Evolutionary conservation across 106 monocot genomes (phyloP), one percentile per base, ranked within the genome.

Genomic region (Dioscorea dumetorum): DNA sequence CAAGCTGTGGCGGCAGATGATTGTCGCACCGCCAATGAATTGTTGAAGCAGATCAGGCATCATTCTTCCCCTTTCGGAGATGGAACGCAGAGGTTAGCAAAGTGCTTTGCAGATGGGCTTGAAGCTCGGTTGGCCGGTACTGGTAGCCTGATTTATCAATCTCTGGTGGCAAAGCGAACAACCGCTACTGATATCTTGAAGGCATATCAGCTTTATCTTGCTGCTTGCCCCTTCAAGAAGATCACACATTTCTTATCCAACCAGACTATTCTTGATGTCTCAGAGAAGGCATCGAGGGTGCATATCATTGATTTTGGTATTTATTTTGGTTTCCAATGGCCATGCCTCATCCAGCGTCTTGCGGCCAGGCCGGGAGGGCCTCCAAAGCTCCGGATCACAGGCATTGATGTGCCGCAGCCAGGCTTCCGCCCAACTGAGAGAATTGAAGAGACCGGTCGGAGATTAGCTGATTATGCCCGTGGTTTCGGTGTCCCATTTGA

Each of bases 291-390:
- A 19, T 68, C 69, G 6, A 74, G 69, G 64, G 63, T 95, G 12
- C 94, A 95, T 53, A 88, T 95, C 17, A 67, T 95, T 51, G 90
- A 95, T 74, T 90, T 91, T 58, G 90, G 94, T 8, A 88, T 91
- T 49, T 77, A 75, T 63, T 91, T 79, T 67, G 94, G 94, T 12
- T 91, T 95, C 67, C 91, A 91, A 35, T 95, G 94, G 94, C 90
- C 90, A 24, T 74, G 82, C 63, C 83, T 95, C 24, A 87, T 95
- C 64, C 85, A 91, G 50, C 71, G 80, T 8, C 74, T 95, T 10
- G 33, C 88, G 4, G 49, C 16, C 0, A 64, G 82, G 70, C 33
- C 73, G 12, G 82, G 73, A 1, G 83, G 78, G 0, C 85, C 90
- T 2, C 91, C 90, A 12, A 85, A 71, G 80, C 87, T 95, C 22